Conservation (phyloP, 441 rosid genomes). For the Gossypium lobatum region DNA sequence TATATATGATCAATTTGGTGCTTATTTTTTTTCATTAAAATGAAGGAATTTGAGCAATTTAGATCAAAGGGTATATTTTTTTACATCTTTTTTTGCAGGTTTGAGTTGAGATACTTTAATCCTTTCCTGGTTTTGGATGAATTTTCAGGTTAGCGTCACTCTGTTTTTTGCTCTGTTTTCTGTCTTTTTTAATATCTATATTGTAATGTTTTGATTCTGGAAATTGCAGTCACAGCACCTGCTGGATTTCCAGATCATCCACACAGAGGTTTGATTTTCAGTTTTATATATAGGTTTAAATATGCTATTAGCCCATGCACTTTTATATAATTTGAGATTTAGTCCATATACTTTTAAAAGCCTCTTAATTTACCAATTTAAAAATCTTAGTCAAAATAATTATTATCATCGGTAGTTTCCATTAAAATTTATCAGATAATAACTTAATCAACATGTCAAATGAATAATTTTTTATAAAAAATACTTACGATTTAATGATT, state of each 20-base stretch:
- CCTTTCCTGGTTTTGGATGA: slow-evolving; percentile 87
- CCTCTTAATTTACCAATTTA: too few relatives aligned
- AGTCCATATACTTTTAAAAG: too few relatives aligned
- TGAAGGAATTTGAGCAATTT: slow-evolving; percentile 2
- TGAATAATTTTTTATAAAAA: too few relatives aligned
- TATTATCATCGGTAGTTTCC: too few relatives aligned
- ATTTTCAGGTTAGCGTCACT: slow-evolving; percentile 63
- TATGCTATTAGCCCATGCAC: too few relatives aligned
- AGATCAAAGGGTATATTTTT: slow-evolving; percentile 18
- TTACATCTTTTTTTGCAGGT: slow-evolving; percentile 33
- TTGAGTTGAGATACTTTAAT: slow-evolving; percentile 77
- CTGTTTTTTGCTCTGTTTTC: slow-evolving; percentile 17
- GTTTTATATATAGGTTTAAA: too few relatives aligned
- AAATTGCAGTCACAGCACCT: slow-evolving; percentile 62
- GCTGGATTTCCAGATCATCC: slow-evolving; percentile 97
- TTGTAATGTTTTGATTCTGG: not conserved
- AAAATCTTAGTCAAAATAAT: too few relatives aligned
- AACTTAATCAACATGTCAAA: too few relatives aligned
- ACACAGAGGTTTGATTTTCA: slow-evolving; percentile 58
- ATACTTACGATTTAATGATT: too few relatives aligned
- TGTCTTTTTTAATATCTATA: slow-evolving; percentile 18
- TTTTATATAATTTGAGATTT: too few relatives aligned
- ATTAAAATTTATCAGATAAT: too few relatives aligned
- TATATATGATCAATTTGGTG: too few relatives aligned
- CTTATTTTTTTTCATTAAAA: not conserved